A percentile compares a stretch with the other conserved stretches of the same genome.
These are phyloP conservation scores for Fusarium praegraminearum DNA, from an alignment of 2,329 filamentous ascomycete species.

Conservation along the genomic window DNA sequence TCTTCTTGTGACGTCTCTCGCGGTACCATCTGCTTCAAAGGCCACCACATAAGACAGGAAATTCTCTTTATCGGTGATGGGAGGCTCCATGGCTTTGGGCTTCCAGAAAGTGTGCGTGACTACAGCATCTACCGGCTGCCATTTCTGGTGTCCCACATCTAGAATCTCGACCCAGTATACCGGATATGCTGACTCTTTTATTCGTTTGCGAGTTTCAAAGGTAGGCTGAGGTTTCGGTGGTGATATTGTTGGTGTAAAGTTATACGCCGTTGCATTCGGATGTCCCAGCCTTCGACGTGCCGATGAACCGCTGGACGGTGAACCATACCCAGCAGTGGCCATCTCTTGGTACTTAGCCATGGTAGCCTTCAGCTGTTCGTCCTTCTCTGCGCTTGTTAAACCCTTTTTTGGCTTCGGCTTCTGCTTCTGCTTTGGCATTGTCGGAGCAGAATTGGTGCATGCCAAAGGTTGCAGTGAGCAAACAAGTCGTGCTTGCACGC, in stretches of 20 bases:
- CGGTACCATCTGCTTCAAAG: conserved; percentile 83
- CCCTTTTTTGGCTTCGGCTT: conserved; percentile 46
- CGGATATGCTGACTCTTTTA: conserved; percentile 80
- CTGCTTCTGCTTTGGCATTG: conserved; percentile 58
- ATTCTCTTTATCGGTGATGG: conserved; percentile 80
- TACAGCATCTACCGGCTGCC: conserved; percentile 88
- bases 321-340: conserved; percentile 45
- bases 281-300: conserved; percentile 65
- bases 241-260: conserved; percentile 59
- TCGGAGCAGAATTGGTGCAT: conserved; percentile 68
- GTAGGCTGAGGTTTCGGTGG: conserved; percentile 51
- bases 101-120: conserved; percentile 83
- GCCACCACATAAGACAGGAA: conserved; percentile 85
- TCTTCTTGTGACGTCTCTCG: conserved; percentile 85
- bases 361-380: conserved; percentile 54
- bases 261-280: conserved; percentile 65
- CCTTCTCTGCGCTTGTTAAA: conserved; percentile 49
- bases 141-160: conserved; percentile 87
- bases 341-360: conserved; percentile 56
- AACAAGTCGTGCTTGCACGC: conserved; percentile 83
- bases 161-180: conserved; percentile 96
- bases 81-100: conserved; percentile 82
- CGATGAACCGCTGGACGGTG: conserved; percentile 52
- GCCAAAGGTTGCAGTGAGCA: conserved; percentile 89
- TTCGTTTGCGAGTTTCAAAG: conserved; percentile 55